Evolutionary conservation across 2,329 filamentous ascomycete species (phyloP).

Genomic region (Aspergillus eucalypticola): DNA sequence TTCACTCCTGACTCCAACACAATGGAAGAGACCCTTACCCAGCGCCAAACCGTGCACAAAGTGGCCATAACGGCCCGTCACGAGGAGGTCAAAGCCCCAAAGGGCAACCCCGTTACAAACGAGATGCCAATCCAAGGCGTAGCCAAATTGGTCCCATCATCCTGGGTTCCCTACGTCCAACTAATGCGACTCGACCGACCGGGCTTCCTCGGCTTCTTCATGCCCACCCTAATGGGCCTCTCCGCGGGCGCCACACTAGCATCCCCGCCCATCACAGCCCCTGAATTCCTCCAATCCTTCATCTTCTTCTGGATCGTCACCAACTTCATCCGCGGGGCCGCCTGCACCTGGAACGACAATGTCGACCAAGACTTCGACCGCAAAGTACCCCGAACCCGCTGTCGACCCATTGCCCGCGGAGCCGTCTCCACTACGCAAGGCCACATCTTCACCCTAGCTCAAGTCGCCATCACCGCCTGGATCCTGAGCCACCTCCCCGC

Average conservation of each 20-base stretch:
- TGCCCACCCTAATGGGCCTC: slow-evolving; percentile 82
- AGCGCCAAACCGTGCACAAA: no score
- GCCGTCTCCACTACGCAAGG: slow-evolving; percentile 73
- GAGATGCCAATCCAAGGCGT: no score
- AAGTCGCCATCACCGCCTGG: neutral
- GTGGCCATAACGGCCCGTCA: no score
- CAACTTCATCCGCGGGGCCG: slow-evolving; percentile 83
- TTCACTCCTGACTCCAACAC: no score
- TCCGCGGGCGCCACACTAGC: slow-evolving; percentile 65
- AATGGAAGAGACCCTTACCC: no score
- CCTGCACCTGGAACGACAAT: slow-evolving; percentile 86
- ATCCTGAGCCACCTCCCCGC: neutral
- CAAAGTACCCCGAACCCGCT: slow-evolving; percentile 71
- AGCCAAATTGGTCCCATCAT: no score
- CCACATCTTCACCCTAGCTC: slow-evolving; percentile 53
- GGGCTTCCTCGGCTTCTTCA: slow-evolving; percentile 82
- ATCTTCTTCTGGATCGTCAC: slow-evolving; percentile 57
- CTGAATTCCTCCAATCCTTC: slow-evolving; percentile 42
- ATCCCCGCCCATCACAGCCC: slow-evolving; percentile 60
- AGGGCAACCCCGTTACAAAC: no score
- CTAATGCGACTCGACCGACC: slow-evolving; percentile 76
- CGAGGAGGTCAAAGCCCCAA: no score
- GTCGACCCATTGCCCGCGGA: slow-evolving; percentile 77
- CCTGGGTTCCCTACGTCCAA: slow-evolving; percentile 16
- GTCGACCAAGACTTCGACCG: slow-evolving; percentile 88